Conservation (phyloP, 2,329 filamentous ascomycete genomes). For the Aspergillus sclerotialis region DNA sequence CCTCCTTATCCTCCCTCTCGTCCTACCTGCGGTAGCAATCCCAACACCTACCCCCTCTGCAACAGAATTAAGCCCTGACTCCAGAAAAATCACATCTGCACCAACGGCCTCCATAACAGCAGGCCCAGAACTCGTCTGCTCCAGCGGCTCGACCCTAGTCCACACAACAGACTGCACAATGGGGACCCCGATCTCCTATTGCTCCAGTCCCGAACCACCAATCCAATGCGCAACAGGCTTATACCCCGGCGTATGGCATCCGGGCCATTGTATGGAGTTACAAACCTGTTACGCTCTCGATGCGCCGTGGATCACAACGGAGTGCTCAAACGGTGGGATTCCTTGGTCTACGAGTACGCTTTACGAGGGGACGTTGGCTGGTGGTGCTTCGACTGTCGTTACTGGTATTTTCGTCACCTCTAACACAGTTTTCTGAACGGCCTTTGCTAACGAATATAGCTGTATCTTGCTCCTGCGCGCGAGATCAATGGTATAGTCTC, state of each 20-base stretch:
- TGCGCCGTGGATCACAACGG: slow-evolving; percentile 16
- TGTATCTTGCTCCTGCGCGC: slow-evolving; percentile 16
- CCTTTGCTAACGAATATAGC: slow-evolving; percentile 5
- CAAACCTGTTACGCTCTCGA: slow-evolving; percentile 16
- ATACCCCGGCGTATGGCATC: slow-evolving; percentile 18
- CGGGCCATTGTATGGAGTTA: slow-evolving; percentile 15
- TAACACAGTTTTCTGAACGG: background rate
- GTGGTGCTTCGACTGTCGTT: slow-evolving; percentile 11
- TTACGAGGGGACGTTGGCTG: slow-evolving; percentile 13
- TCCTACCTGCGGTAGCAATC: no score
- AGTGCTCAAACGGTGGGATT: slow-evolving; percentile 17
- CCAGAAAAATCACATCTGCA: no score
- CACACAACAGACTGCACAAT: slow-evolving; percentile 24
- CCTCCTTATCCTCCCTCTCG: no score
- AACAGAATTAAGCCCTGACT: no score
- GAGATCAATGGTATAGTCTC: slow-evolving; percentile 17
- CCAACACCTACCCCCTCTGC: no score
- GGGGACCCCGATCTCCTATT: slow-evolving; percentile 16
- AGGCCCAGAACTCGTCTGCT: no score
- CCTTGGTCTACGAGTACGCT: slow-evolving; percentile 14
- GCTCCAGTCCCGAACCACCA: slow-evolving; percentile 10
- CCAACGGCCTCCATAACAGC: no score
- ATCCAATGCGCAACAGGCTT: slow-evolving; percentile 13
- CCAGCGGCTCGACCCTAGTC: no score
- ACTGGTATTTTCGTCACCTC: slow-evolving; percentile 8